Conservation (phyloP, 371 early-diverging fungal genomes). For the Apophysomyces sp. region DNA sequence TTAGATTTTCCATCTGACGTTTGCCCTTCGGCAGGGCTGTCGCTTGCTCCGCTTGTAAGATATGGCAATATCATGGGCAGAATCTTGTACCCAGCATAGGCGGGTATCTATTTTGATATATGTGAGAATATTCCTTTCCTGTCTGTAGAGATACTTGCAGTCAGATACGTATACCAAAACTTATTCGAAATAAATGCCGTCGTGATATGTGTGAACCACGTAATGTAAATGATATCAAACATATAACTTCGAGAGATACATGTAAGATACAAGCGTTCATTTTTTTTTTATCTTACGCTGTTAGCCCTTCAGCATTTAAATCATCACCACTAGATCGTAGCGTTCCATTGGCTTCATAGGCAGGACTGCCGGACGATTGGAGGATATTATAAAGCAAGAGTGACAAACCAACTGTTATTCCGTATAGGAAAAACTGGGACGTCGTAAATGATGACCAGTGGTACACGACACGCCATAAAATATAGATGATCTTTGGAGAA, state of each 20-base stretch:
- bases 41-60: slow-evolving; percentile 26
- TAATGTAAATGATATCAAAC: slow-evolving; percentile 83
- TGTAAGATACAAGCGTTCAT: neutral
- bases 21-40: slow-evolving; percentile 10
- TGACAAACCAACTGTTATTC: slow-evolving; percentile 47
- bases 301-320: slow-evolving; percentile 71
- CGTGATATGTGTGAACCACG: slow-evolving; percentile 77
- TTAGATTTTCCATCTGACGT: slow-evolving; percentile 49
- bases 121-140: neutral
- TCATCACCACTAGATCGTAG: slow-evolving; percentile 70
- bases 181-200: slow-evolving; percentile 65
- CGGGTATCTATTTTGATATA: slow-evolving; percentile 52
- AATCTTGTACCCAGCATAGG: slow-evolving; percentile 58
- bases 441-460: slow-evolving; percentile 54
- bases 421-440: slow-evolving; percentile 45
- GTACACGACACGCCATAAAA: slow-evolving; percentile 57
- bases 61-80: slow-evolving; percentile 57
- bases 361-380: slow-evolving; percentile 52
- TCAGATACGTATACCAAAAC: slow-evolving; percentile 71
- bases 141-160: slow-evolving; percentile 34
- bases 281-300: slow-evolving; percentile 52
- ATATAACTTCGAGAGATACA: slow-evolving; percentile 54
- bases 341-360: slow-evolving; percentile 55
- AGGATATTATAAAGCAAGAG: slow-evolving; percentile 55
- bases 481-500: slow-evolving; percentile 44